Percentiles rank a stretch among this genome's conserved stretches.
phyloP scores from a whole-genome alignment of 352 stramenopile species.

The Phytophthora melonis region DNA sequence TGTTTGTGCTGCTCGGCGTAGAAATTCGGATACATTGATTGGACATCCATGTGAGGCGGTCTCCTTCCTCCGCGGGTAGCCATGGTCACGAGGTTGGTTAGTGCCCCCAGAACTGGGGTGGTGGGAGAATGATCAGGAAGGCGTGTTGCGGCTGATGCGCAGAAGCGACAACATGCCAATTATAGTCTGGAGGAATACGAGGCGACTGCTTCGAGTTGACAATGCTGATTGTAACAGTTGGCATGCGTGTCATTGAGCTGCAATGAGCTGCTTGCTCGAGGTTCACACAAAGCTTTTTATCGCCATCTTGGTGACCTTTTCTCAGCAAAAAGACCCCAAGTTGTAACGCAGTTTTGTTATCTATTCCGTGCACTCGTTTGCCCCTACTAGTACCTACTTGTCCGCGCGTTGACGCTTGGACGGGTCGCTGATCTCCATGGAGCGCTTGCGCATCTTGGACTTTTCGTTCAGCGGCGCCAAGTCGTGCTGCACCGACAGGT shows the following conservation, averaged over 20 bases:
- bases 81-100: constrained; percentile 7
- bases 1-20: constrained; percentile 61
- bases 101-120: too few relatives aligned
- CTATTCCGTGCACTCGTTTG: constrained; percentile 13
- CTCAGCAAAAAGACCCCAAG: constrained; percentile 2
- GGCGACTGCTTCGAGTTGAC: too few relatives aligned
- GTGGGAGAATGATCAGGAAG: too few relatives aligned
- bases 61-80: constrained; percentile 12
- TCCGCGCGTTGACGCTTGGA: constrained; percentile 54
- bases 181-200: too few relatives aligned
- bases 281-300: too few relatives aligned
- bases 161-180: too few relatives aligned
- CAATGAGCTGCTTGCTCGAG: too few relatives aligned
- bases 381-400: constrained; percentile 29
- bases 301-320: too few relatives aligned
- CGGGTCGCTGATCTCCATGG: constrained; percentile 54
- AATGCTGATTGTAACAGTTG: too few relatives aligned
- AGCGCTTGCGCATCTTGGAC: constrained; percentile 64
- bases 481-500: constrained; percentile 74
- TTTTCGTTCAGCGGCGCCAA: constrained; percentile 73
- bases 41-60: constrained; percentile 28
- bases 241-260: too few relatives aligned
- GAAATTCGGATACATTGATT: constrained; percentile 67
- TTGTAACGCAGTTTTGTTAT: constrained; percentile 16
- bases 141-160: too few relatives aligned